Evolutionary conservation across 225 moss, liverwort and hornwort genomes (phyloP).

Genomic region (Polytrichum formosum): DNA sequence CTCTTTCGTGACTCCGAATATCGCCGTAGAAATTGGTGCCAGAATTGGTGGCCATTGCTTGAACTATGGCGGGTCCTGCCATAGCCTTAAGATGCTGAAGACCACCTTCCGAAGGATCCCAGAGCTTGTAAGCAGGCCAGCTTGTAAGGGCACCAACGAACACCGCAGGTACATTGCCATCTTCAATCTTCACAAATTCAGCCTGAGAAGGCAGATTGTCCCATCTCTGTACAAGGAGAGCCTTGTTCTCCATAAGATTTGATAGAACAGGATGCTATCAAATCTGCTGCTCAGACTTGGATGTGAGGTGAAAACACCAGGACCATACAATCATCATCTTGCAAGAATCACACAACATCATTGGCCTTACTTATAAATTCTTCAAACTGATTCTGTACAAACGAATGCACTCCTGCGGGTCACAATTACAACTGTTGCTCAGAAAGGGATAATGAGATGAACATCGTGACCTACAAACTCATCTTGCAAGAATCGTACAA

Average conservation of each 20-base stretch:
- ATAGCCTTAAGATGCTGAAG: slow-evolving; percentile 56
- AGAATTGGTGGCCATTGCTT: slow-evolving; percentile 72
- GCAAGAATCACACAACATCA: too few relatives aligned
- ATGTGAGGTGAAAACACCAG: too few relatives aligned
- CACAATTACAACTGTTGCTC: too few relatives aligned
- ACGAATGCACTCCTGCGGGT: too few relatives aligned
- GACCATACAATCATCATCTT: too few relatives aligned
- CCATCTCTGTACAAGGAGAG: slow-evolving; percentile 20
- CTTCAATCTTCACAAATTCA: slow-evolving; percentile 40
- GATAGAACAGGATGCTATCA: too few relatives aligned
- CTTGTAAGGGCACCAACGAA: slow-evolving; percentile 37
- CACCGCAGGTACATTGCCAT: slow-evolving; percentile 47
- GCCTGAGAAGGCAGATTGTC: slow-evolving; percentile 12
- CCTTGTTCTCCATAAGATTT: slow-evolving; percentile 20
- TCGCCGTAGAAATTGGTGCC: slow-evolving; percentile 80
- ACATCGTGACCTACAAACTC: too few relatives aligned
- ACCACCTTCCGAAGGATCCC: slow-evolving; percentile 68
- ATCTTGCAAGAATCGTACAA: too few relatives aligned
- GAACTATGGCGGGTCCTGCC: slow-evolving; percentile 63
- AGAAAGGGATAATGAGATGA: too few relatives aligned
- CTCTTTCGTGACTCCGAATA: slow-evolving; percentile 76
- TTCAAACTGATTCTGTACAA: too few relatives aligned
- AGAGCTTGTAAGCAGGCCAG: slow-evolving; percentile 62
- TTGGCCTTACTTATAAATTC: too few relatives aligned
- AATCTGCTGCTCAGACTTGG: too few relatives aligned